Percentiles rank a stretch among this genome's conserved stretches.
These are phyloP conservation scores for Moniliella sp. DNA, from an alignment of 1,284 basidiomycete genomes.

Conservation along the genomic window DNA sequence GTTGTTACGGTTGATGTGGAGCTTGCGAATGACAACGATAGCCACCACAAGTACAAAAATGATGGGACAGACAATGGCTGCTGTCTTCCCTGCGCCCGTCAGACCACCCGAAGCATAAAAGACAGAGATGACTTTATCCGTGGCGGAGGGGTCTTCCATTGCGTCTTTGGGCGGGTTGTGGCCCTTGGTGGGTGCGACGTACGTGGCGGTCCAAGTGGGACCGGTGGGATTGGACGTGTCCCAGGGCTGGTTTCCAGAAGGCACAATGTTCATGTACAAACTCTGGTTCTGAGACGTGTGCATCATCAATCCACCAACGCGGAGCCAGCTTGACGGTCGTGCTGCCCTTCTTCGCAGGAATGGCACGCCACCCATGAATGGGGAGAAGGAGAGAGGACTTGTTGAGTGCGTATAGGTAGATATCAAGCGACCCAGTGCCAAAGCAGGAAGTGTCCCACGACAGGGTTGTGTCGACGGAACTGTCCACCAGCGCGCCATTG, in stretches of 20 bases:
- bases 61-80: constrained; percentile 25
- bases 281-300: constrained; percentile 1
- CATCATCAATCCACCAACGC: neutral
- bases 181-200: constrained; percentile 15
- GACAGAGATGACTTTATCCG: constrained; percentile 7
- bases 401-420: neutral
- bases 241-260: constrained; percentile 27
- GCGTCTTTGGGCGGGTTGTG: constrained; percentile 8
- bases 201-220: constrained; percentile 18
- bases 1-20: constrained; percentile 29
- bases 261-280: constrained; percentile 28
- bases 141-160: constrained; percentile 8
- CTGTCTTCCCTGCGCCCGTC: constrained; percentile 18
- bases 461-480: neutral
- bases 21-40: constrained; percentile 17
- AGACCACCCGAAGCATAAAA: constrained; percentile 17
- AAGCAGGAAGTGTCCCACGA: neutral
- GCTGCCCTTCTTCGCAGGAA: neutral
- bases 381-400: neutral
- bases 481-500: neutral
- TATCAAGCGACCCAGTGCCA: neutral
- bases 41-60: constrained; percentile 13
- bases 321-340: neutral
- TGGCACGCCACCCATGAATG: neutral
- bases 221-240: constrained; percentile 25